Percentiles rank a stretch among this genome's conserved stretches.
Evolutionary conservation across 2,329 filamentous ascomycete species (phyloP).

Genomic region (Neofusicoccum sp.): DNA sequence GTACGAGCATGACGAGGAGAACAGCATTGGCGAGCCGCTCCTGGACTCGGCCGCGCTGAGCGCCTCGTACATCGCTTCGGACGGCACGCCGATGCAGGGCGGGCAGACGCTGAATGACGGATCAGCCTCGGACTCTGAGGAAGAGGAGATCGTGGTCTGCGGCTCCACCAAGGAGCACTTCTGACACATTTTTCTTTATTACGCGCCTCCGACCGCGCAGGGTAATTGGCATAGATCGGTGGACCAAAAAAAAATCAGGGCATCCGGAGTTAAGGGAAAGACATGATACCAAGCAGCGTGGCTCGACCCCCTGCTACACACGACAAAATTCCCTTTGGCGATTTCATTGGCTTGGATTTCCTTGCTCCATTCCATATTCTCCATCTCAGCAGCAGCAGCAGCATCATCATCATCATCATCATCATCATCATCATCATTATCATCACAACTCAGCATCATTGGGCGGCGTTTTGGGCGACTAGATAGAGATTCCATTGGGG

Average conservation of each 20-base stretch:
- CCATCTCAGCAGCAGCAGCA: not conserved
- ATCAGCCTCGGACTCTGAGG: slow-evolving; percentile 6
- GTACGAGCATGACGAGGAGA: slow-evolving; percentile 35
- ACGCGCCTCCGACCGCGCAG: slow-evolving; percentile 1
- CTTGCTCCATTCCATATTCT: not conserved
- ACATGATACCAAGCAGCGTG: slow-evolving; percentile 22
- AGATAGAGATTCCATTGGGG: slow-evolving; percentile 21
- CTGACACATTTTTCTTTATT: slow-evolving; percentile 13
- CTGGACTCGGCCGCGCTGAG: slow-evolving; percentile 21
- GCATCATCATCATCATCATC: not conserved
- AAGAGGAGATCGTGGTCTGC: not conserved
- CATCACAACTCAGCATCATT: slow-evolving; percentile 22
- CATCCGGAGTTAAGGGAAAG: slow-evolving; percentile 19
- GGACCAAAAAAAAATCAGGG: slow-evolving; percentile 12
- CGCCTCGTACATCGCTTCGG: slow-evolving; percentile 11
- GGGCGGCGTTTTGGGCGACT: slow-evolving; percentile 23
- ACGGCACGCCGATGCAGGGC: slow-evolving; percentile 16
- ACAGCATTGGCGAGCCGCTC: slow-evolving; percentile 29
- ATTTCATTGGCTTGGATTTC: slow-evolving; percentile 14
- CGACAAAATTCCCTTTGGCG: slow-evolving; percentile 18
- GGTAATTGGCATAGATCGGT: slow-evolving; percentile 16
- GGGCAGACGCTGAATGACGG: slow-evolving; percentile 16
- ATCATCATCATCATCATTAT: not conserved
- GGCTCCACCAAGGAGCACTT: slow-evolving; percentile 12
- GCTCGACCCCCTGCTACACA: slow-evolving; percentile 13